Conservation (phyloP, 176 grass and related monocot species). For the Olyra latifolia region DNA sequence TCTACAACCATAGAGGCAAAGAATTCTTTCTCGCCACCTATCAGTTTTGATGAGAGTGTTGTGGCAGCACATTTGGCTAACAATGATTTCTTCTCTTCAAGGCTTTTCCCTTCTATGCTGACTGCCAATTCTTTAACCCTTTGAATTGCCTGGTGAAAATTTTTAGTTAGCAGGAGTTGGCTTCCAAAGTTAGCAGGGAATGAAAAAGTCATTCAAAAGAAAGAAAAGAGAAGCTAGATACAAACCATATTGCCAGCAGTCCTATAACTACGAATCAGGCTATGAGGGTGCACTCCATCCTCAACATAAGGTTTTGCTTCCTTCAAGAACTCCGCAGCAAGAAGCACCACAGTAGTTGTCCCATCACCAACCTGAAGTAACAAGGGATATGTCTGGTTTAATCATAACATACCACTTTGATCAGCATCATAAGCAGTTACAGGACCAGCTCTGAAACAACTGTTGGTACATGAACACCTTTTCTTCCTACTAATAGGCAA, state of each 20-base stretch:
- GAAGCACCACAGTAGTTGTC: constrained; percentile 98
- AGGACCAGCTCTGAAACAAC: background rate
- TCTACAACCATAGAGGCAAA: constrained; percentile 94
- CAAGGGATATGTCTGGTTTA: background rate
- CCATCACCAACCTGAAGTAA: constrained; percentile 90
- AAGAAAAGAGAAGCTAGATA: background rate
- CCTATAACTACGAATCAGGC: constrained; percentile 85
- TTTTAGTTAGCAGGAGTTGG: constrained; percentile 19
- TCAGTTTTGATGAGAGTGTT: constrained; percentile 91
- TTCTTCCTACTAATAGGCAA: background rate
- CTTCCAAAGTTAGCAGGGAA: background rate
- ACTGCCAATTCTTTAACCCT: constrained; percentile 87
- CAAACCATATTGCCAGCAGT: constrained; percentile 61
- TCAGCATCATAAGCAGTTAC: background rate
- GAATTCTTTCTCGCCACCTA: constrained; percentile 93
- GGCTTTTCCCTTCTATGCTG: constrained; percentile 96
- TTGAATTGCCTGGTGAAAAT: constrained; percentile 66
- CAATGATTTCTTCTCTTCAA: constrained; percentile 87
- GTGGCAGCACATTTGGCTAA: constrained; percentile 90
- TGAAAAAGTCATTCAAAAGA: background rate
- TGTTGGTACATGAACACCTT: background rate
- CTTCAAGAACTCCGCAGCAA: constrained; percentile 87
- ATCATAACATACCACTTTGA: background rate
- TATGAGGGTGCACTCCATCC: constrained; percentile 91
- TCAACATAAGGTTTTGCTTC: constrained; percentile 98